Conservation (phyloP, 441 rosid species). For the Bocquillonia castaneifolia region DNA sequence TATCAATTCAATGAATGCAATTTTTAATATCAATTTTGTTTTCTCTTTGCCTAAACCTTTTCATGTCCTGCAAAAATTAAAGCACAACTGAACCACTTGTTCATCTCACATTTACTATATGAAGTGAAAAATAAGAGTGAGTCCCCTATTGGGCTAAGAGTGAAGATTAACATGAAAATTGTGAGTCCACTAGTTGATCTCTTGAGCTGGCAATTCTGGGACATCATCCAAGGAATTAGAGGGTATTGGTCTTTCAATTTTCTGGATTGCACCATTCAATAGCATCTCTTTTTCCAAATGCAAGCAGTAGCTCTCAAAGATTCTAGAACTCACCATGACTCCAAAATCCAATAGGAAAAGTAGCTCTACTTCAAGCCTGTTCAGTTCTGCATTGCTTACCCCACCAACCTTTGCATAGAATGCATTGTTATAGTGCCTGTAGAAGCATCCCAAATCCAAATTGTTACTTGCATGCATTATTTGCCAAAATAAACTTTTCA, state of each 20-base stretch:
- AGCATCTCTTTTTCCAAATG: conserved; percentile 65
- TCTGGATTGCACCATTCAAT: conserved; percentile 22
- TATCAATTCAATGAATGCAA: no score
- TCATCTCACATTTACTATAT: no score
- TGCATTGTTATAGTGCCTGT: conserved; percentile 74
- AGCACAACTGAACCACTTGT: no score
- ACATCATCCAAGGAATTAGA: conserved; percentile 24
- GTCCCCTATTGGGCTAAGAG: no score
- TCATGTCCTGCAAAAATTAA: no score
- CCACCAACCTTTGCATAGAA: conserved; percentile 75
- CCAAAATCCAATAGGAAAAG: conserved; percentile 69
- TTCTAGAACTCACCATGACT: conserved; percentile 46
- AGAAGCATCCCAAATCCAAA: background rate
- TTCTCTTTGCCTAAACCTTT: no score
- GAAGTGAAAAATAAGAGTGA: no score
- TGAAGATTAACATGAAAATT: background rate
- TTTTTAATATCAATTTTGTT: no score
- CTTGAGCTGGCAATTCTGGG: conserved; percentile 34
- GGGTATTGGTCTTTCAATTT: conserved; percentile 28
- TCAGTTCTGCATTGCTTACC: conserved; percentile 63
- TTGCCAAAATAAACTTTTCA: no score
- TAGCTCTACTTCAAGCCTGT: conserved; percentile 66
- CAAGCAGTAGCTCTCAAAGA: conserved; percentile 62
- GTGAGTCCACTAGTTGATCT: conserved; percentile 22
- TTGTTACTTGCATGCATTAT: no score